Evolutionary conservation across 371 early-diverging fungal genomes (phyloP).

Genomic region (Syncephalastrum monosporum): DNA sequence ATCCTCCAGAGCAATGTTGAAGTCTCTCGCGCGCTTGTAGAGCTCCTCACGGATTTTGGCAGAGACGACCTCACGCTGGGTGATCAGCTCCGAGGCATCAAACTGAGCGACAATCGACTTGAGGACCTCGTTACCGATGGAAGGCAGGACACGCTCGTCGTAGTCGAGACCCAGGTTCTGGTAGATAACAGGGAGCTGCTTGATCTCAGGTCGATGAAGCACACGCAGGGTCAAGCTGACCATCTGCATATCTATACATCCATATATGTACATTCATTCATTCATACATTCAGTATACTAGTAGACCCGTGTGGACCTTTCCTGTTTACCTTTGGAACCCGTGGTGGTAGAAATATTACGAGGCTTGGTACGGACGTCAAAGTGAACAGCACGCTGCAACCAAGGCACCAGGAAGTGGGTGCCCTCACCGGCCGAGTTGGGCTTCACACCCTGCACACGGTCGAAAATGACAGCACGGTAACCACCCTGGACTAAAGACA

Average conservation of each 20-base stretch:
- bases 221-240: constrained; percentile 93
- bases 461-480: constrained; percentile 97
- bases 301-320: no score
- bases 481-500: constrained; percentile 88
- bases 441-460: constrained; percentile 90
- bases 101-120: constrained; percentile 99
- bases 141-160: constrained; percentile 96
- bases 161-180: constrained; percentile 94
- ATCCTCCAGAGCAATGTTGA: constrained; percentile 95
- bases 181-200: constrained; percentile 81
- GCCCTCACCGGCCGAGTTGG: constrained; percentile 82
- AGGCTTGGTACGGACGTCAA: constrained; percentile 92
- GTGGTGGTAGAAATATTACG: constrained; percentile 97
- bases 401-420: constrained; percentile 97
- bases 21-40: constrained; percentile 90
- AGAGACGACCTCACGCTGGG: constrained; percentile 97
- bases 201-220: constrained; percentile 87
- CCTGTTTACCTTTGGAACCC: constrained; percentile 54
- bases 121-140: constrained; percentile 98
- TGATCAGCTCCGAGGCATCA: constrained; percentile 96
- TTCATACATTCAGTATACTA: neutral
- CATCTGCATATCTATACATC: constrained; percentile 83
- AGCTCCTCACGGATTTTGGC: constrained; percentile 93
- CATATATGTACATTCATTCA: neutral
- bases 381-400: constrained; percentile 79